Evolutionary conservation across 345 rosid genomes (phyloP).

Genomic region (Litchi chinensis): DNA sequence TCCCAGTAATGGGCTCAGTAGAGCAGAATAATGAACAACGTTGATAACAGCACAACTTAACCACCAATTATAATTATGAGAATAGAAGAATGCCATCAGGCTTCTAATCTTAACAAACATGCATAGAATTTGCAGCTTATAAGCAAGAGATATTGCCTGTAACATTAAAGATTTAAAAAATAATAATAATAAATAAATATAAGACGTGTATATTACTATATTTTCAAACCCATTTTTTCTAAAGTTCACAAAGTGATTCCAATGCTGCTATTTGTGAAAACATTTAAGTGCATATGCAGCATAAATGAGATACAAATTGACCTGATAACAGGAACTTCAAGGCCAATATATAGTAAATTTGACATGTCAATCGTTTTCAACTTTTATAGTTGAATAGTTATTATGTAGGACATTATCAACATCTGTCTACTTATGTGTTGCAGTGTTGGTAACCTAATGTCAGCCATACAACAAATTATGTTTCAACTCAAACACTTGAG

Average conservation of each 20-base stretch:
- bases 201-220: background rate
- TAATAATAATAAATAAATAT: background rate
- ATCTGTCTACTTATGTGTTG: background rate
- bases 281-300: background rate
- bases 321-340: background rate
- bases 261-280: background rate
- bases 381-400: background rate
- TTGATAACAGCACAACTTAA: background rate
- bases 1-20: background rate
- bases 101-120: background rate
- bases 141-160: background rate
- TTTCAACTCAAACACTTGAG: background rate
- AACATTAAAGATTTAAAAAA: background rate
- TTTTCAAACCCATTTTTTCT: background rate
- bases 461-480: too few species aligned
- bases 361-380: background rate
- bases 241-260: background rate
- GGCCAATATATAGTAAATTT: background rate
- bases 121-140: background rate
- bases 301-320: background rate
- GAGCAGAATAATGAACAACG: background rate
- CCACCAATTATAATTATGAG: background rate
- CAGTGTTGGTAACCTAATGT: too few species aligned
- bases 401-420: background rate
- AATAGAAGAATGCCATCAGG: background rate